These are phyloP conservation scores for Pythium utonaiense DNA, from an alignment of 352 stramenopile genomes.

Conservation along the genomic window DNA sequence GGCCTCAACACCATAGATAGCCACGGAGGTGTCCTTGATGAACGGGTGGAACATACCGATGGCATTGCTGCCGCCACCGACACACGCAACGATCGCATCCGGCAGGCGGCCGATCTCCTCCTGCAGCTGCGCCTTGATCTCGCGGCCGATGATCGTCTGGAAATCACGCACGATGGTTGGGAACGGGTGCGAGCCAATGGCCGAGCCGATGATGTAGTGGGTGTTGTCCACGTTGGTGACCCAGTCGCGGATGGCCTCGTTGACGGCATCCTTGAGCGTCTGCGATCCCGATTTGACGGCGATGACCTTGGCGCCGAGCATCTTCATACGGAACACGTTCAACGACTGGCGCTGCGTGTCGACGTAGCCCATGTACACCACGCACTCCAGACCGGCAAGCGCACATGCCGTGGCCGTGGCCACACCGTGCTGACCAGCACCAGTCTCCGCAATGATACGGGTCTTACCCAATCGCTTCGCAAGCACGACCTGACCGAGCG, in stretches of 20 bases:
- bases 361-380: constrained; percentile 98
- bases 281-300: constrained; percentile 94
- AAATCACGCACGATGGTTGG: constrained; percentile 98
- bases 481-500: constrained; percentile 94
- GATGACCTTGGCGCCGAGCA: constrained; percentile 98
- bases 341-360: constrained; percentile 97
- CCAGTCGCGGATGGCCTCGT: constrained; percentile 98
- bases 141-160: constrained; percentile 93
- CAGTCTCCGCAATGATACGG: constrained; percentile 98
- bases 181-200: constrained; percentile 97
- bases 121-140: constrained; percentile 93
- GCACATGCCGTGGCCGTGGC: constrained; percentile 96
- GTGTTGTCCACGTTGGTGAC: constrained; percentile 98
- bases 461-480: constrained; percentile 96
- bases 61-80: constrained; percentile 98
- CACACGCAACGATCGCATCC: constrained; percentile 96
- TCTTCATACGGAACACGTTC: constrained; percentile 99
- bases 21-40: constrained; percentile 90
- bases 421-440: constrained; percentile 97
- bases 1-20: constrained; percentile 95
- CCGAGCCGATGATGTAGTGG: constrained; percentile 98
- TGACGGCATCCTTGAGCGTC: constrained; percentile 99
- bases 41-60: constrained; percentile 99
- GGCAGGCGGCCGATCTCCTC: constrained; percentile 94
- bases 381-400: constrained; percentile 94